These are phyloP conservation scores for Xylaria curta DNA, from an alignment of 495 filamentous ascomycete species.

Conservation along the genomic window DNA sequence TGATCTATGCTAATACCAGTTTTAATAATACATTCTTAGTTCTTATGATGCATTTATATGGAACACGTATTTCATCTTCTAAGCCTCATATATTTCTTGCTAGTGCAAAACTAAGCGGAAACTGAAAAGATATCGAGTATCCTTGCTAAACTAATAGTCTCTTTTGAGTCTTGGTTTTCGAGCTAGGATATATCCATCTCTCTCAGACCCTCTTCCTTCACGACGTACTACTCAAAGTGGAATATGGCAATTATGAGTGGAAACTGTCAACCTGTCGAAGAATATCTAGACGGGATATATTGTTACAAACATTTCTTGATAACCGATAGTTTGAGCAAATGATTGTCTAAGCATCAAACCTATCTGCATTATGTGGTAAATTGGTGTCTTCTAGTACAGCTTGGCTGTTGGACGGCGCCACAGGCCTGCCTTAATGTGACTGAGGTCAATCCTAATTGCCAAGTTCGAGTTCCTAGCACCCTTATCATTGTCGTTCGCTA, in stretches of 20 bases:
- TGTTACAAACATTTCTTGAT: not conserved
- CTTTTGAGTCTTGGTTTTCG: not conserved
- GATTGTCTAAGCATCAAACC: too few species aligned
- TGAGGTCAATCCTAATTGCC: not conserved
- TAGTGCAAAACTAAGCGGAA: not conserved
- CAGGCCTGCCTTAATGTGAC: not conserved
- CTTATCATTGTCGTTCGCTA: not conserved
- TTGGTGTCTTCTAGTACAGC: not conserved
- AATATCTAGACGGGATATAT: not conserved
- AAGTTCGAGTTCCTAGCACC: not conserved
- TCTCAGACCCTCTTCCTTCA: not conserved
- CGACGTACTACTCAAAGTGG: not conserved
- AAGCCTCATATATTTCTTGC: not conserved
- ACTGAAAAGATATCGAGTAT: not conserved
- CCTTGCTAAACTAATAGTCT: not conserved
- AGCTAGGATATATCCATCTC: not conserved
- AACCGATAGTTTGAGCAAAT: not conserved
- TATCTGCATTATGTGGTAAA: not conserved
- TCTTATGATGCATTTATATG: not conserved
- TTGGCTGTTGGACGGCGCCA: not conserved
- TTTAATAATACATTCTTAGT: too few species aligned
- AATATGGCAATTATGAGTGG: not conserved
- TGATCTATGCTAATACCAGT: too few species aligned
- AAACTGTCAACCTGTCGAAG: not conserved
- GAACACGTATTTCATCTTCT: not conserved